Percentiles rank a stretch among this genome's conserved stretches.
Conservation (phyloP, 1,284 basidiomycete species). For the Microbotryum violaceum region DNA sequence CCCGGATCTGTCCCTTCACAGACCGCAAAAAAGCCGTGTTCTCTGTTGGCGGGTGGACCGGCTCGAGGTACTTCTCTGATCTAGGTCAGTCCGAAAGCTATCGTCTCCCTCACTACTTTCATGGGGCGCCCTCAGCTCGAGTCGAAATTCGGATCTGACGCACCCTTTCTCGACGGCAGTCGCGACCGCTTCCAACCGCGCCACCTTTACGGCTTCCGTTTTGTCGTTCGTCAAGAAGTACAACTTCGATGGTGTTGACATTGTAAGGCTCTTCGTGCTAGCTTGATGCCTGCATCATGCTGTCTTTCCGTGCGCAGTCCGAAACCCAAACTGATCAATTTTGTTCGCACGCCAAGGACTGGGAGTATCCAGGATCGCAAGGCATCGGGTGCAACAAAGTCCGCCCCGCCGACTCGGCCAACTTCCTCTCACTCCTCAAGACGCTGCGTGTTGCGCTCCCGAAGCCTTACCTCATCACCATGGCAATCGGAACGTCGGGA, state of each 20-base stretch:
- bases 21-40: conserved; percentile 13
- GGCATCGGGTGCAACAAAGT: conserved; percentile 49
- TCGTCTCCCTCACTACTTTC: neutral
- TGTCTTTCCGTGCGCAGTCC: neutral
- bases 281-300: no score
- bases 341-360: conserved; percentile 67
- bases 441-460: conserved; percentile 58
- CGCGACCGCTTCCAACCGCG: conserved; percentile 47
- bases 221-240: conserved; percentile 51
- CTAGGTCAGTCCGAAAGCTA: neutral
- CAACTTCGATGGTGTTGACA: conserved; percentile 74
- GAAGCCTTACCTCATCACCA: conserved; percentile 56
- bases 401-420: conserved; percentile 54
- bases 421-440: conserved; percentile 67
- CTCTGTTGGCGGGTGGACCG: conserved; percentile 18
- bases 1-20: no score
- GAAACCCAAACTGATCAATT: neutral
- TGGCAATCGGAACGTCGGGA: conserved; percentile 63
- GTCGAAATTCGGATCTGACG: no score
- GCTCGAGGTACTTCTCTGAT: neutral
- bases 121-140: no score
- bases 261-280: conserved; percentile 36
- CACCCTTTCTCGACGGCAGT: conserved; percentile 62
- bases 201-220: conserved; percentile 57
- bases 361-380: conserved; percentile 63